phyloP scores from a whole-genome alignment of 1,139 yeast genomes.

The Scheffersomyces titani region DNA sequence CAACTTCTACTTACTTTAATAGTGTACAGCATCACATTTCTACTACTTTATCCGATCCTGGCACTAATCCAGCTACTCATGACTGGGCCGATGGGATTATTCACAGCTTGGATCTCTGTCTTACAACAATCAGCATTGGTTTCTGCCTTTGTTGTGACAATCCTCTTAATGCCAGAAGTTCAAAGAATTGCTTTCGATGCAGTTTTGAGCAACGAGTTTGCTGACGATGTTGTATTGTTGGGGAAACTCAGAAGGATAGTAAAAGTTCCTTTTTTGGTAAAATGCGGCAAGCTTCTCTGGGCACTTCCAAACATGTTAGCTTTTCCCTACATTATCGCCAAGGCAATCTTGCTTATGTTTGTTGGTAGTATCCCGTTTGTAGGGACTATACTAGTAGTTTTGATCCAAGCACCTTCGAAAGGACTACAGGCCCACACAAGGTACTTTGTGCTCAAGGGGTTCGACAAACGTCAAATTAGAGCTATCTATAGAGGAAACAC shows the following conservation, averaged over 20 bases:
- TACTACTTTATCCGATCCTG: conserved; percentile 49
- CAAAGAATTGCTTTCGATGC: conserved; percentile 58
- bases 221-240: conserved; percentile 49
- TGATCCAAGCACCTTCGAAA: conserved; percentile 59
- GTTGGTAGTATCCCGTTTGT: conserved; percentile 58
- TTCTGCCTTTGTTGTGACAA: conserved; percentile 50
- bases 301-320: conserved; percentile 25
- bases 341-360: conserved; percentile 30
- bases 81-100: conserved; percentile 55
- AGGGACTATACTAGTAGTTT: conserved; percentile 59
- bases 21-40: conserved; percentile 41
- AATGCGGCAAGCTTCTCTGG: conserved; percentile 22
- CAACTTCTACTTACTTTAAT: conserved; percentile 38
- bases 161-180: conserved; percentile 58
- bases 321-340: conserved; percentile 26
- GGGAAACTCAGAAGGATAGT: conserved; percentile 43
- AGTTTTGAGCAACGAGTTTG: conserved; percentile 50
- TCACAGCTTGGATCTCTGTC: conserved; percentile 55
- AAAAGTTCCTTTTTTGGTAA: conserved; percentile 32
- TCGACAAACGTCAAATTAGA: conserved; percentile 39
- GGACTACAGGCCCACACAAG: conserved; percentile 59
- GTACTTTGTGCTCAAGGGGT: conserved; percentile 62
- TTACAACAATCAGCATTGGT: conserved; percentile 54
- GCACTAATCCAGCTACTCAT: conserved; percentile 48
- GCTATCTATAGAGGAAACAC: conserved; percentile 27